A percentile compares a stretch with the other conserved stretches of the same genome.
These are phyloP conservation scores for Cladosporium oxysporum DNA, from an alignment of 2,329 filamentous ascomycete species.

Conservation along the genomic window DNA sequence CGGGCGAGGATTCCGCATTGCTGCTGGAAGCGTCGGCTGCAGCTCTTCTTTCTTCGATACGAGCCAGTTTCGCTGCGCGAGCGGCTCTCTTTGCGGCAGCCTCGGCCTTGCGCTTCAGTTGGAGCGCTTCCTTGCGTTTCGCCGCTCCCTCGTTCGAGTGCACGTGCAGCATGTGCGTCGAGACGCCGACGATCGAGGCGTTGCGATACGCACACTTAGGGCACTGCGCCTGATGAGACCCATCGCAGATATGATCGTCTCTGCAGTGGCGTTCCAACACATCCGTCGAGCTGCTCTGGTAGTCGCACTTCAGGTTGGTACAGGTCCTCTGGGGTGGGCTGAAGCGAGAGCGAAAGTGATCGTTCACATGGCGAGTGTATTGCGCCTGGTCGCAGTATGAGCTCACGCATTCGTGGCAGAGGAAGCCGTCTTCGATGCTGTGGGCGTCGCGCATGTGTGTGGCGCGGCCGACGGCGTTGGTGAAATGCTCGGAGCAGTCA, in stretches of 20 bases:
- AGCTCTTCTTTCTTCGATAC: not conserved
- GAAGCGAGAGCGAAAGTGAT: not conserved
- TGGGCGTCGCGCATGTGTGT: not conserved
- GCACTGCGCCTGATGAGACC: not conserved
- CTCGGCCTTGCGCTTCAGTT: not conserved
- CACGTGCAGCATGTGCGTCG: not conserved
- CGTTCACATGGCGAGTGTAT: not conserved
- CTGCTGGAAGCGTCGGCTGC: not conserved
- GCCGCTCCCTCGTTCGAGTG: not conserved
- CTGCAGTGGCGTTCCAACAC: not conserved
- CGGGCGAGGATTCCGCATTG: not conserved
- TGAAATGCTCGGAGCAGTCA: not conserved
- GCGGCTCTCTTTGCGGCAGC: not conserved
- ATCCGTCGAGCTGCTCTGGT: not conserved
- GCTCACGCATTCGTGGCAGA: constrained; percentile 9
- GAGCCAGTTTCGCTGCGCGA: not conserved
- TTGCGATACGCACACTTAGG: not conserved
- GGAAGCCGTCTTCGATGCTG: not conserved
- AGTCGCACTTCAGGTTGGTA: not conserved
- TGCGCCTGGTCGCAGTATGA: not conserved
- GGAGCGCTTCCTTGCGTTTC: not conserved
- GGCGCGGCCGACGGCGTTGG: not conserved
- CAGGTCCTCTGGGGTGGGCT: not conserved
- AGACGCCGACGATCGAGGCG: constrained; percentile 5
- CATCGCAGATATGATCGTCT: not conserved